phyloP scores from a whole-genome alignment of 108 stramenopile genomes.

The Stephanodiscus triporus region DNA sequence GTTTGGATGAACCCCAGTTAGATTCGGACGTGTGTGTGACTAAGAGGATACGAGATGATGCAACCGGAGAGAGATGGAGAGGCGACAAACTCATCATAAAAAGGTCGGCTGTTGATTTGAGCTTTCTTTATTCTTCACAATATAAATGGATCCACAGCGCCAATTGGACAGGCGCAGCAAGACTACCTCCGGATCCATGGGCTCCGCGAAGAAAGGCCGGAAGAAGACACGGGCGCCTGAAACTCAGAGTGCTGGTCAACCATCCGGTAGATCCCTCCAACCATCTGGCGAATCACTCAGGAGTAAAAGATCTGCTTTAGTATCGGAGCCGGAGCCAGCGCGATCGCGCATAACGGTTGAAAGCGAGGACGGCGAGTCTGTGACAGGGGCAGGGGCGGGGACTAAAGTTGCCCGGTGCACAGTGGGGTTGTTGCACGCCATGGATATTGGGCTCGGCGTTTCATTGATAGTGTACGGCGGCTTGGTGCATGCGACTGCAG shows the following conservation, averaged over 20 bases:
- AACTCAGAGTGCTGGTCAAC: conserved; percentile 17
- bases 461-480: conserved; percentile 30
- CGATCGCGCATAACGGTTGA: neutral
- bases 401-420: neutral
- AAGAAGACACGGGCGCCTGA: conserved; percentile 3
- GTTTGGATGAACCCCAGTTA: too few relatives aligned
- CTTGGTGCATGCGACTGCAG: conserved; percentile 22
- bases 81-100: too few relatives aligned
- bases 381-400: neutral
- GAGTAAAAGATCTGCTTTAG: neutral
- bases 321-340: neutral
- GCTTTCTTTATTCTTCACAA: too few relatives aligned
- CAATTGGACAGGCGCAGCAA: neutral
- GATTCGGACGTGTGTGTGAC: too few relatives aligned
- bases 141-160: too few relatives aligned
- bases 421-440: conserved; percentile 21
- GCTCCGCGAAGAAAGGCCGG: conserved; percentile 1
- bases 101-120: too few relatives aligned
- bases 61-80: too few relatives aligned
- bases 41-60: too few relatives aligned
- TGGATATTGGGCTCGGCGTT: conserved; percentile 29
- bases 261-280: neutral
- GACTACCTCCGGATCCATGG: conserved; percentile 1
- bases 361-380: neutral
- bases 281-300: neutral